Percentiles rank a stretch among this genome's conserved stretches.
Evolutionary conservation across 495 filamentous ascomycete species (phyloP).

Genomic region (Neurospora hispaniola): DNA sequence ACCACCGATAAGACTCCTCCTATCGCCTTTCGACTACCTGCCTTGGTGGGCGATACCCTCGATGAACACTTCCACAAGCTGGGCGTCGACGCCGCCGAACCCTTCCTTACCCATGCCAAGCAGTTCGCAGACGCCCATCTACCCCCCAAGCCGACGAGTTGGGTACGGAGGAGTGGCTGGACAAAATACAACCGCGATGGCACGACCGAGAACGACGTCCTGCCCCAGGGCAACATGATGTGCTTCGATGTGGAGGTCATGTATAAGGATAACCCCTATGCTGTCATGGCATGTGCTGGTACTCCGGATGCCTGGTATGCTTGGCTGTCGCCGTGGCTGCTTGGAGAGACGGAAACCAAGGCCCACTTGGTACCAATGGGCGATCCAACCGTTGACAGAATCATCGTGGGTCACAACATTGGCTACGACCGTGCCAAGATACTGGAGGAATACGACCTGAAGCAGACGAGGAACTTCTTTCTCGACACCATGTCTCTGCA

Average conservation of each 20-base stretch:
- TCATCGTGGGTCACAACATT: constrained; percentile 91
- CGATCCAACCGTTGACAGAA: constrained; percentile 52
- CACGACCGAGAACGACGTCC: constrained; percentile 55
- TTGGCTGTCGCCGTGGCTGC: constrained; percentile 92
- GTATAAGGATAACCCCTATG: constrained; percentile 83
- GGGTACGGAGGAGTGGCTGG: constrained; percentile 79
- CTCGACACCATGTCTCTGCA: constrained; percentile 98
- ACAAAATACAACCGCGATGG: constrained; percentile 81
- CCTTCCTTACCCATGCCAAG: constrained; percentile 69
- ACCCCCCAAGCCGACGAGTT: constrained; percentile 67
- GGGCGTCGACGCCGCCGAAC: constrained; percentile 77
- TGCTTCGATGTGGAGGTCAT: constrained; percentile 96
- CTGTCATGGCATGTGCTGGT: constrained; percentile 91
- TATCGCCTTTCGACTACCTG: constrained; percentile 76
- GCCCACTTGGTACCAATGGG: constrained; percentile 81
- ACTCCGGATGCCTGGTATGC: constrained; percentile 88
- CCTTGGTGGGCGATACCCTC: constrained; percentile 65
- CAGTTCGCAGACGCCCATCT: constrained; percentile 54
- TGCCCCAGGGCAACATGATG: constrained; percentile 69
- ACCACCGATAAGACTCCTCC: constrained; percentile 64
- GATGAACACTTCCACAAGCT: constrained; percentile 95
- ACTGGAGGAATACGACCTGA: constrained; percentile 76
- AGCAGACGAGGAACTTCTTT: constrained; percentile 75
- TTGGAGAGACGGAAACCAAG: constrained; percentile 68
- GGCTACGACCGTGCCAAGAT: constrained; percentile 90